Evolutionary conservation across 1,284 basidiomycete genomes (phyloP), one percentile per base, ranked within the genome.

Genomic region (Moniliophthora roreri): DNA sequence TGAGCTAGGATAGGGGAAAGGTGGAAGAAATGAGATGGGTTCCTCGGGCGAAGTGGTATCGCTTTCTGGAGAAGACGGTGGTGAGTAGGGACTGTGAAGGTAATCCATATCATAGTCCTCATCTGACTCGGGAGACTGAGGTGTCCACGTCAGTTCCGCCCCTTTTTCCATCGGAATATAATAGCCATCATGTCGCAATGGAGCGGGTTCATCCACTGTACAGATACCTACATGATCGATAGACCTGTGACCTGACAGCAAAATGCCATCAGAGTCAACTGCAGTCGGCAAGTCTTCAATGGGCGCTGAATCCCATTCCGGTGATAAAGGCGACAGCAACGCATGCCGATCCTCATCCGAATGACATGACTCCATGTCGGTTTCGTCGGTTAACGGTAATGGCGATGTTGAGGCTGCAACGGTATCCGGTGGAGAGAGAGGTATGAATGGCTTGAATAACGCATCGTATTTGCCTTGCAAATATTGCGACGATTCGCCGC

Each of bases 401-500:
- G 56, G 63, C 7, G 66, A 68, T 1, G 70, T 71, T 44, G 63
- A 51, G 26, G 67, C 68, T 16, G 72, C 72, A 44, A 72, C 60
- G 20, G 75, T 78, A 41, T 74, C 67, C 24, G 77, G 77, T 45
- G 75, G 75, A 44, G 75, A 77, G 38, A 69, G 67, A 2, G 68
- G 76, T 45, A 60, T 62, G 37, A 67, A 62, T 32, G 54, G 62
- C 24, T 55, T 53, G 47, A 67, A 51, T 41, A 66, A 57, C 55
- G 53, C 53, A 56, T 8, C n/a, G 3, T 26, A n/a, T 15, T 15
- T 4, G 21, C 44, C 28, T 42, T n/a, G 15, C 24, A 28, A 13
- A n/a, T 24, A n/a, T 32, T 46, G 28, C n/a, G 16, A 23, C 28
- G n/a, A n/a, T 46, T 46, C 44, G 44, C 26, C 24, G 41, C 41